Evolutionary conservation across 805 yeast genomes (phyloP), one percentile per base, ranked within the genome.

Genomic region (Tanozyma kutaoensis): DNA sequence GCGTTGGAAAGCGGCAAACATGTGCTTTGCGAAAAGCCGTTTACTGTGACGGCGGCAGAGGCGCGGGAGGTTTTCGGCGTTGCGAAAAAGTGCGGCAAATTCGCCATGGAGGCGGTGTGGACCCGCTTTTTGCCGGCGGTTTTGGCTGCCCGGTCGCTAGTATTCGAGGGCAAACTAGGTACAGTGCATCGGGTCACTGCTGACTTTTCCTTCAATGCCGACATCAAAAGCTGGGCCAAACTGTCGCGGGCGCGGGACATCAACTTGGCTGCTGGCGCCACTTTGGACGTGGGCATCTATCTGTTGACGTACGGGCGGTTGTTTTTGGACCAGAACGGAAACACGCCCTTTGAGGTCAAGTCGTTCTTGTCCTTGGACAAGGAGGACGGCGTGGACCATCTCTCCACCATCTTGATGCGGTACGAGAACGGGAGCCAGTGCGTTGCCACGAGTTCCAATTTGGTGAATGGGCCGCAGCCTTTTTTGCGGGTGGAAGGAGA

Each of bases 71-170:
- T 70, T 8, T 43, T 57, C 26, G 50, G 41, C 1, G 50, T 58
- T 24, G 77, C 77, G 3, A 49, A 51, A 36, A 33, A 42, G 29
- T 57, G 60, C 41, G 50, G 53, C 2, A 39, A 57, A 26, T 68
- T 63, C 33, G 46, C 72, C 20, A 64, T 72, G 74, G 79, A 72
- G 43, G 78, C 68, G 4, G 60, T 66, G 28, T 69, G 76, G 76
- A 60, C 73, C 4, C 52, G 71, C 26, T 67, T 62, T 35, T 62
- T 66, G 50, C 77, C 77, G 2, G 32, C 65, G 4, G 41, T 60
- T 13, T 35, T 40, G 12, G 48, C 50, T 25, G 43, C 64, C 25
- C 41, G 56, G 28, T 31, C 50, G 17, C 44, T 50, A 30, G 33
- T 69, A 13, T 57, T 50, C 33, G 50, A 55, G 12, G 57, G 64